phyloP scores from a whole-genome alignment of 768 basidiomycete species.

The Suillus alpinus region DNA sequence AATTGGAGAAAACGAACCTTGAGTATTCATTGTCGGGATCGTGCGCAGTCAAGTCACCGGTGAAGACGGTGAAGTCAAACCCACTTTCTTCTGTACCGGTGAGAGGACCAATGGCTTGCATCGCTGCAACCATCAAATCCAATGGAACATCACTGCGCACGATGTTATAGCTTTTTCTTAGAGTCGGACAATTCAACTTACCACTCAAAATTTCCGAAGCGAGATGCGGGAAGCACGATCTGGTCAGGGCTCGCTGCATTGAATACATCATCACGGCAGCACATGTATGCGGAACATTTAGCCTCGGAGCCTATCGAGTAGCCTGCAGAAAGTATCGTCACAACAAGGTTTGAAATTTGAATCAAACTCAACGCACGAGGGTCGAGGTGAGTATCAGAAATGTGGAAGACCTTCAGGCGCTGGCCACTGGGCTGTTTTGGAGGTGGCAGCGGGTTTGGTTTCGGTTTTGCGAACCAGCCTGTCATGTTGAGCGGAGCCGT shows the following conservation, averaged over 20 bases:
- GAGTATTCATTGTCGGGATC: conserved; percentile 66
- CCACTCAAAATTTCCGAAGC: conserved; percentile 62
- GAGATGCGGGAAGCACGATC: conserved; percentile 54
- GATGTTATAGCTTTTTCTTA: background rate
- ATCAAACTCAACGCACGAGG: conserved; percentile 36
- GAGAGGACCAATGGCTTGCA: conserved; percentile 64
- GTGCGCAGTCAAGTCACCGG: conserved; percentile 73
- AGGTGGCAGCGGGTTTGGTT: conserved; percentile 43
- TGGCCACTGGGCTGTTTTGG: conserved; percentile 42
- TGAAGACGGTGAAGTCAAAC: conserved; percentile 66
- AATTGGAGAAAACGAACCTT: conserved; percentile 34
- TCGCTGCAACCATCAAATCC: conserved; percentile 52
- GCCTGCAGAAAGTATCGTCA: conserved; percentile 35
- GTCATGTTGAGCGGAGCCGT: conserved; percentile 43
- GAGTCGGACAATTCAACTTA: conserved; percentile 12
- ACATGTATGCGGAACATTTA: conserved; percentile 61
- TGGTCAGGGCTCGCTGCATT: conserved; percentile 47
- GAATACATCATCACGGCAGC: conserved; percentile 54
- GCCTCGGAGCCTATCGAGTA: conserved; percentile 69
- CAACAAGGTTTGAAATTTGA: background rate
- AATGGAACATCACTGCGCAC: conserved; percentile 54
- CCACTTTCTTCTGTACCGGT: conserved; percentile 56
- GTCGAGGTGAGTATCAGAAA: conserved; percentile 51
- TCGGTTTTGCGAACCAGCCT: conserved; percentile 50
- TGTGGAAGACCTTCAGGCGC: conserved; percentile 45